Evolutionary conservation across 208 protist genomes (phyloP), one percentile per base, ranked within the genome.

Genomic region (Trypanosoma conorhini): DNA sequence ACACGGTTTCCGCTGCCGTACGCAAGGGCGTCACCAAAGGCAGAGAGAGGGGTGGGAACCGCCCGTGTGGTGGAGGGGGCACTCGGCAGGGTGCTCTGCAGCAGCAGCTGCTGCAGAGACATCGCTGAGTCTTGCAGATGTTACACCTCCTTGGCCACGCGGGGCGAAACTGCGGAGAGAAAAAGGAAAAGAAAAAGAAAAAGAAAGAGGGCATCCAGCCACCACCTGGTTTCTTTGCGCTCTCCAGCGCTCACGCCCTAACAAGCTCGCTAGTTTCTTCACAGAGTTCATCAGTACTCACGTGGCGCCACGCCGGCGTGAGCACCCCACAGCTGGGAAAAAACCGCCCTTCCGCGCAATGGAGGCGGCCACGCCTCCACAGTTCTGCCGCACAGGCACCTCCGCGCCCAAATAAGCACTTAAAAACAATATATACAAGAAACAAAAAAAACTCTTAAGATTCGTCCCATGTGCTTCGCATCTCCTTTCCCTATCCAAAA

Each of bases 1-100:
- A 85, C 78, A 52, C 62, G 62, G 56, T 70, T 81, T 5, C 75
- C 81, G 52, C 69, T 83, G 3, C 67, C 73, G 67, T 89, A 89
- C 33, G 75, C 84, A 26, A 89, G 51, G 22, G 57, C 44, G 31
- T 65, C 70, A 8, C 52, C 40, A 64, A 74, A 46, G 30, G 69
- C 42, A 21, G 72, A 76, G 28, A 87, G n/a, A 28, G 62, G 68
- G 3, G 54, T 61, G 5, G 81, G 64, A 54, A 69, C 59, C 3
- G 77, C 81, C 13, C 84, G 70, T 24, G 72, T 74, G 30, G 81
- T 79, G 22, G 72, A 67, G 1, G 84, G 80, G 1, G 84, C 70
- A n/a, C 72, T 50, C 3, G 79, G 72, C 31, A 85, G 55, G 13
- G 66, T 79, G 19, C 42, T 13, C 5, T 60, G 15, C 28, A 83